Base-by-base conservation (phyloP, 2,329 filamentous ascomycete species). In the Pseudogymnoascus sp. region DNA sequence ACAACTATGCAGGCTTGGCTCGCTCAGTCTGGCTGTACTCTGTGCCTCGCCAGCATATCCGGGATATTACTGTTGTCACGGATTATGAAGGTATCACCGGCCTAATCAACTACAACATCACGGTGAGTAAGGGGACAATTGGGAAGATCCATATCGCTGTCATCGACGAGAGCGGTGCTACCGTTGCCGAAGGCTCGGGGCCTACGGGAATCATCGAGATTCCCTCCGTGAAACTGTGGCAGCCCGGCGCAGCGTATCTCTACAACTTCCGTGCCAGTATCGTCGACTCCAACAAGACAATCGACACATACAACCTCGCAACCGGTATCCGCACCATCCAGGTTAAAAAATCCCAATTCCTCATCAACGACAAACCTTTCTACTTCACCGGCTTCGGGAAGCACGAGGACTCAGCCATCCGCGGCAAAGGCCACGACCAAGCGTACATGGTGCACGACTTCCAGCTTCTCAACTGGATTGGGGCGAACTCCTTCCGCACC, bases 391-490 rank as follows among this genome's bases (percentile, higher is more conserved):
- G 69, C 12, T 70, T 70, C 19, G 69, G 69, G 33, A 70, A 64
- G 57, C 69, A 70, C 41, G 68, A 70, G 26, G 69, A 70, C 38
- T 59, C 61, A 7, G 58, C 64, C 2, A 55, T 70, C n/a, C 68
- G 69, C 9, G 68, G 66, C 3, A 70, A 69, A 35, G 69, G 68
- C 15, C 64, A 69, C 60, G 69, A 71, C 9, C 63, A 64, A 10
- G 67, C 67, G 1, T 70, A 68, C 61, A 68, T 71, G 66, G 62
- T 71, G 2, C 69, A 70, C 52, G 70, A 71, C 55, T 71, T 70
- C 58, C 60, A 67, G 19, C 62, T 71, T 6, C 60, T 71, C 56
- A 57, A 65, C 15, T 71, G 69, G 68, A 67, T 67, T 0, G 67
- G 67, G 2, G 69, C 70, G 1, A 71, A 71, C 60, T 71, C 69